A percentile compares a stretch with the other conserved stretches of the same genome.
These are phyloP conservation scores for Phytopythium boreale DNA, from an alignment of 352 stramenopile species.

Conservation along the genomic window DNA sequence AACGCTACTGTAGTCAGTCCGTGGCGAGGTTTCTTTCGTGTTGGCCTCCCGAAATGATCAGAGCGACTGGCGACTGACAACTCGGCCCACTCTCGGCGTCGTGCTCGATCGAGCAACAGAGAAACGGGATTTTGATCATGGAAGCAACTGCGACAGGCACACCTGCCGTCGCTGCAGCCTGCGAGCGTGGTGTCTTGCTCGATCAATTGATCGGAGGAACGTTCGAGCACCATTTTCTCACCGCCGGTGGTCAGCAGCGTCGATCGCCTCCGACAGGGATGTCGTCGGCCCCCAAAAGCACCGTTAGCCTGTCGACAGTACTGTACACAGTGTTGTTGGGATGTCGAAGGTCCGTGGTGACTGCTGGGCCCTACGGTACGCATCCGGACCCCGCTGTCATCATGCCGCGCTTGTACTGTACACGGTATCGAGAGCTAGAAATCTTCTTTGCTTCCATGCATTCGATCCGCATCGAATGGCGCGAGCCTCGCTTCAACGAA, in stretches of 20 bases:
- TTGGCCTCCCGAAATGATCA: conserved; percentile 1
- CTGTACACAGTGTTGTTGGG: too few relatives aligned
- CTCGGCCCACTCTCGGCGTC: neutral
- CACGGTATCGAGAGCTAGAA: too few relatives aligned
- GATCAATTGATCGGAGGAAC: neutral
- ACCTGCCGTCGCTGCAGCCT: neutral
- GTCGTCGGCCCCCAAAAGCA: too few relatives aligned
- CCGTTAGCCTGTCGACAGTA: too few relatives aligned
- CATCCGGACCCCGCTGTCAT: too few relatives aligned
- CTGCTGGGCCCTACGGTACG: neutral
- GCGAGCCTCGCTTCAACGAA: neutral
- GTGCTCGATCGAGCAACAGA: neutral
- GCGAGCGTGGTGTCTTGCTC: too few relatives aligned
- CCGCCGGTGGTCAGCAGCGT: neutral
- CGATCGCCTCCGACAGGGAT: too few relatives aligned
- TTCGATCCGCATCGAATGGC: neutral
- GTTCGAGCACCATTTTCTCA: neutral
- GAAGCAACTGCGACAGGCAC: neutral
- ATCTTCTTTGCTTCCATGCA: neutral
- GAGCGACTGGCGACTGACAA: too few relatives aligned
- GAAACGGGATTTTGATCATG: neutral
- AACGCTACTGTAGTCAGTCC: too few relatives aligned
- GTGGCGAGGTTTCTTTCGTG: too few relatives aligned
- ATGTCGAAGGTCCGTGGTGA: neutral
- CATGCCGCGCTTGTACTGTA: too few relatives aligned